phyloP scores from a whole-genome alignment of 2,329 filamentous ascomycete genomes.

The Gremmenia infestans region DNA sequence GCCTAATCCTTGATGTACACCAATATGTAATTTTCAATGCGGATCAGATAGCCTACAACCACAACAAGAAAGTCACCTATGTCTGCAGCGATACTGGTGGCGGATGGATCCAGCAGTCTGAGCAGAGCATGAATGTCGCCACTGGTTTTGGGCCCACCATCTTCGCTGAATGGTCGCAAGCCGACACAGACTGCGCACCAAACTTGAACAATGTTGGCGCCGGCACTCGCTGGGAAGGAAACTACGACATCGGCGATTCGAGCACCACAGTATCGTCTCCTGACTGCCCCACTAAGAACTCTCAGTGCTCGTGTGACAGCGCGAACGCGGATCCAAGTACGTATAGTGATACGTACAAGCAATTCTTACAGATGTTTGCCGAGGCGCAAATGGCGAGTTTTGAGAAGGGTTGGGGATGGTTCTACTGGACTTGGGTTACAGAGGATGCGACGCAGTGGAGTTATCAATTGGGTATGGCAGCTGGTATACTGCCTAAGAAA shows the following conservation, averaged over 20 bases:
- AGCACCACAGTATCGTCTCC: constrained; percentile 55
- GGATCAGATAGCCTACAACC: constrained; percentile 74
- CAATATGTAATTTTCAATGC: constrained; percentile 98
- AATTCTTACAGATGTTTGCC: constrained; percentile 83
- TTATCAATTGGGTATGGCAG: constrained; percentile 72
- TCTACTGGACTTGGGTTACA: constrained; percentile 98
- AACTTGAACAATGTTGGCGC: constrained; percentile 86
- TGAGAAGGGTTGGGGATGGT: constrained; percentile 93
- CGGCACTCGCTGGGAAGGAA: constrained; percentile 90
- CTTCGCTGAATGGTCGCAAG: constrained; percentile 96
- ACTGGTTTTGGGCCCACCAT: constrained; percentile 90
- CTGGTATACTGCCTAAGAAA: constrained; percentile 73
- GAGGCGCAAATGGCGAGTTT: constrained; percentile 95
- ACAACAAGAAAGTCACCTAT: constrained; percentile 79
- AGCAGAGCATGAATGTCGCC: constrained; percentile 62
- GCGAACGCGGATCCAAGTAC: constrained; percentile 68
- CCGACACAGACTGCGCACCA: constrained; percentile 87
- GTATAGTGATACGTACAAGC: constrained; percentile 73
- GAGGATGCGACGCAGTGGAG: constrained; percentile 87
- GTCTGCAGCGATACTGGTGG: constrained; percentile 54
- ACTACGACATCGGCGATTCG: constrained; percentile 63
- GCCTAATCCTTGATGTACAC: constrained; percentile 89
- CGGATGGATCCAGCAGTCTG: constrained; percentile 78
- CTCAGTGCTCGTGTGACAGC: constrained; percentile 63
- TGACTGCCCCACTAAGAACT: constrained; percentile 66